These are phyloP conservation scores for Fusarium setosum DNA, from an alignment of 2,329 filamentous ascomycete genomes.

Conservation along the genomic window DNA sequence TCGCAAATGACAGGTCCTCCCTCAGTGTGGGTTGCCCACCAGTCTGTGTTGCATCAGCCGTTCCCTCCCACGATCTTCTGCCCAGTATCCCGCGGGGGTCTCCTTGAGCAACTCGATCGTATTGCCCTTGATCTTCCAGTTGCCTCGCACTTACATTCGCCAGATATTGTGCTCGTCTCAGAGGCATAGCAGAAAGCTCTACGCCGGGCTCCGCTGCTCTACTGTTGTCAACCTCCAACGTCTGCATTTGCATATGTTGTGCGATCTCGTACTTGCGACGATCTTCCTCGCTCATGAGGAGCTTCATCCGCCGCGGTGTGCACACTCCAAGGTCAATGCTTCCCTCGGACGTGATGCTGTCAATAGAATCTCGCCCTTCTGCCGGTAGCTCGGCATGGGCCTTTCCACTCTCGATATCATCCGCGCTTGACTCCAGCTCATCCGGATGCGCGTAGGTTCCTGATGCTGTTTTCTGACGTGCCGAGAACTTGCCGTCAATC, in stretches of 20 bases:
- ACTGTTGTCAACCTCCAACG: not conserved
- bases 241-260: conserved; percentile 44
- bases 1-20: conserved; percentile 30
- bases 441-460: conserved; percentile 78
- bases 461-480: conserved; percentile 73
- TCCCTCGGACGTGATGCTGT: conserved; percentile 70
- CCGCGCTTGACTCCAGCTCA: conserved; percentile 56
- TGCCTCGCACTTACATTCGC: not conserved
- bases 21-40: not conserved
- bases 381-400: not conserved
- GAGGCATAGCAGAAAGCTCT: conserved; percentile 3
- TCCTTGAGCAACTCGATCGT: conserved; percentile 6
- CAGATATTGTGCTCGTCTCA: conserved; percentile 14
- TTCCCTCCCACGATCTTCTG: conserved; percentile 1
- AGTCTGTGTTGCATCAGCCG: not conserved
- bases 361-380: conserved; percentile 67
- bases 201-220: not conserved
- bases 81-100: not conserved
- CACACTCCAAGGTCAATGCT: conserved; percentile 71
- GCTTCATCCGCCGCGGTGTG: conserved; percentile 76
- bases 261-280: conserved; percentile 78
- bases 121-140: not conserved
- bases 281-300: conserved; percentile 83
- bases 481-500: conserved; percentile 83
- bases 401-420: conserved; percentile 46